A percentile compares a stretch with the other conserved stretches of the same genome.
Conservation (phyloP, 768 basidiomycete species). For the Brasilioporus rufonigricans region DNA sequence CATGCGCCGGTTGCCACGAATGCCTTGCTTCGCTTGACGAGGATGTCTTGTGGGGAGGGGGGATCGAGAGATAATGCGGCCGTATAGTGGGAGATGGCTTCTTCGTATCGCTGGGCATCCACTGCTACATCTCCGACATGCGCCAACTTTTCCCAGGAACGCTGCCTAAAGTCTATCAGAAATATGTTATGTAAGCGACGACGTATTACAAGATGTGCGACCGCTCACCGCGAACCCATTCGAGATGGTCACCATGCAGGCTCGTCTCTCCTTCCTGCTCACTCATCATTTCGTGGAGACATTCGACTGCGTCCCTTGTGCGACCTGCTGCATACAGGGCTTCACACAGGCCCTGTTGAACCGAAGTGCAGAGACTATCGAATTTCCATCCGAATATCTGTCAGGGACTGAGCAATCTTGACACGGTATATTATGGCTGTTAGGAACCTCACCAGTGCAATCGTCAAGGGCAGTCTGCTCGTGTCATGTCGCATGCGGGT, state of each 20-base stretch:
- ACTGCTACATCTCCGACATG: neutral
- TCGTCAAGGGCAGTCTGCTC: no score
- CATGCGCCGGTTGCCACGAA: neutral
- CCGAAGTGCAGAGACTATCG: no score
- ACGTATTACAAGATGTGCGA: neutral
- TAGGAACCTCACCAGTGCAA: no score
- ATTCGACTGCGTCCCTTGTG: neutral
- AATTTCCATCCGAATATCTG: no score
- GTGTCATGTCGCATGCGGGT: no score
- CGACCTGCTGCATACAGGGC: no score
- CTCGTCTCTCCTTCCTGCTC: neutral
- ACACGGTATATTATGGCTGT: no score
- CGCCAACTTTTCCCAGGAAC: neutral
- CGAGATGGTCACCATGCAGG: neutral
- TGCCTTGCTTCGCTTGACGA: neutral
- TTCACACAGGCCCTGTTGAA: no score
- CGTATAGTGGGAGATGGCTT: neutral
- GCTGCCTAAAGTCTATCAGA: neutral
- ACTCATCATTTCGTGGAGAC: no score
- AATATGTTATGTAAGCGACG: neutral
- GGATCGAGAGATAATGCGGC: neutral
- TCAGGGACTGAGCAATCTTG: no score
- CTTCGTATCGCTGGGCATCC: neutral
- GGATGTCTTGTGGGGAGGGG: neutral
- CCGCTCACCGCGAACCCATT: neutral